Percentiles rank a stretch among this genome's conserved stretches.
Conservation (phyloP, 441 rosid species). For the Euphorbia celastroides region DNA sequence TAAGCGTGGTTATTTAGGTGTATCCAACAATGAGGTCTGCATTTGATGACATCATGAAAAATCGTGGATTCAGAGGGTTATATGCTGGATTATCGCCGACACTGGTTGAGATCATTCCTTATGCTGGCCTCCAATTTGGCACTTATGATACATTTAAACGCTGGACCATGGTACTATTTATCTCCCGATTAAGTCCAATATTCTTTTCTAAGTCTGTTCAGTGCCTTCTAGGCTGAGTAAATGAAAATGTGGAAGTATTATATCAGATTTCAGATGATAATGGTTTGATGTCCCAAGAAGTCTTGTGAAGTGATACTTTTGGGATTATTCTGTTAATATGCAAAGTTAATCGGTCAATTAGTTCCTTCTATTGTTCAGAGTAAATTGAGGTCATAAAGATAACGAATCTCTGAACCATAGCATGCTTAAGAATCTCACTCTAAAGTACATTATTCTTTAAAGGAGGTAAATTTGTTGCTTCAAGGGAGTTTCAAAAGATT, state of each 20-base stretch:
- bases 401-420: neutral
- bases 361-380: neutral
- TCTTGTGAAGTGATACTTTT: neutral
- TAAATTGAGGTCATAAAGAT: no score
- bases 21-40: constrained; percentile 97
- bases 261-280: neutral
- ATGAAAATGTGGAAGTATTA: neutral
- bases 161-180: constrained; percentile 54
- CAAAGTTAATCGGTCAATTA: no score
- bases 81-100: constrained; percentile 95
- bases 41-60: constrained; percentile 53
- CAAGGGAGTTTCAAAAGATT: neutral
- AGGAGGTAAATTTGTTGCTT: neutral
- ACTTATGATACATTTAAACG: constrained; percentile 86
- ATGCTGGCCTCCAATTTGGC: constrained; percentile 97
- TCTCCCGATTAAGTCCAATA: neutral
- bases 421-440: neutral
- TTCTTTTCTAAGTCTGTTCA: neutral
- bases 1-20: no score
- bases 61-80: constrained; percentile 80
- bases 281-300: neutral
- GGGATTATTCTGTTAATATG: constrained; percentile 4
- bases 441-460: neutral
- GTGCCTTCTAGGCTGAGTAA: neutral
- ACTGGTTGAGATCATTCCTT: constrained; percentile 88